Evolutionary conservation across 306 rosid species (phyloP), one percentile per base, ranked within the genome.

Genomic region (Psophocarpus tetragonolobus): DNA sequence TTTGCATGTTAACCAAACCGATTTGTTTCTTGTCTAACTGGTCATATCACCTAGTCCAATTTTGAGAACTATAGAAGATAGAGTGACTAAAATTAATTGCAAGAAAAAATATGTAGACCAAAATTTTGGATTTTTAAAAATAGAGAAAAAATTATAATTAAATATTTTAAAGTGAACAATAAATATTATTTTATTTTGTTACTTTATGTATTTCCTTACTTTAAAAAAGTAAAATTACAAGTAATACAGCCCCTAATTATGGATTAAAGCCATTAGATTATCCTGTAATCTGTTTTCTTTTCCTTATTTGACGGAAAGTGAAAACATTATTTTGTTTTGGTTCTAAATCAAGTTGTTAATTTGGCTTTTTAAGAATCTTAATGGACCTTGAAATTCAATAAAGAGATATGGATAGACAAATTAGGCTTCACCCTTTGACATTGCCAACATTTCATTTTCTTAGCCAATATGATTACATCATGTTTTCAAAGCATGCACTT

Each of bases 391-490:
- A 47, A 48, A 70, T 61, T 61, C 26, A 47, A 32, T 15, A 13
- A 33, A 18, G 17, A 32, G 50, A 47, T 20, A 27, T 26, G 24
- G 45, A 68, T 39, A 54, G 10, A 50, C 44, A 35, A 23, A 18
- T 48, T 47, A 39, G 8, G 5, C 38, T 45, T 24, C 72, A 5
- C 24, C 48, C 53, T 44, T 73, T 73, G 69, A 80, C 84, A 65
- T 64, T 45, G 27, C 58, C 9, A 36, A 47, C 20, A 18, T 69
- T 48, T 69, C 65, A 24, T 51, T 26, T 24, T 81, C 75, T 60
- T 36, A 29, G 47, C 44, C 75, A 11, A 61, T 15, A 58, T n/a
- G 2, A 74, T 75, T 56, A 21, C 33, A 42, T 73, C 63, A 26
- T 64, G 48, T 20, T 58, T 36, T 48, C 5, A 10, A 2, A 10